Conservation (phyloP, 2,329 filamentous ascomycete genomes). For the Hypoxylon sp. region DNA sequence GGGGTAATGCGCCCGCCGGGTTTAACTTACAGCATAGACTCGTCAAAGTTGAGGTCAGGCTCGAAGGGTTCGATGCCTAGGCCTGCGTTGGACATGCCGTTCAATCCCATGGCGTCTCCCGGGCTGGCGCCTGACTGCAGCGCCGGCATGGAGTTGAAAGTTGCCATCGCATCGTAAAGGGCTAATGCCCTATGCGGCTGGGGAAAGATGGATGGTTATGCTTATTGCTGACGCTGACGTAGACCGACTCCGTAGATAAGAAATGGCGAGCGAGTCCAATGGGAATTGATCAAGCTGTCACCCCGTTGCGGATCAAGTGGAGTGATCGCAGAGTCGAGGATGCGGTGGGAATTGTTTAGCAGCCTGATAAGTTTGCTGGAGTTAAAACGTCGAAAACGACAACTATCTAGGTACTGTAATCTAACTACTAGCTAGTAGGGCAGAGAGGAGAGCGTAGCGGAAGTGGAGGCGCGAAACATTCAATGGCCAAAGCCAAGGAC, state of each 20-base stretch:
- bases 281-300: slow-evolving; percentile 18
- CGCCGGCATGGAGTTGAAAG: slow-evolving; percentile 70
- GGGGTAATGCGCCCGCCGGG: slow-evolving; percentile 26
- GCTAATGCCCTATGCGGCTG: slow-evolving; percentile 44
- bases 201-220: slow-evolving; percentile 27
- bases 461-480: slow-evolving; percentile 43
- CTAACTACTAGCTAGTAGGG: slow-evolving; percentile 19
- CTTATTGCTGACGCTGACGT: slow-evolving; percentile 41
- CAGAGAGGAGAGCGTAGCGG: slow-evolving; percentile 26
- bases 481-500: slow-evolving; percentile 28
- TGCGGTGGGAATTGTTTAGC: slow-evolving; percentile 21
- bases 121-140: slow-evolving; percentile 62
- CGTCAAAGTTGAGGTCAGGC: slow-evolving; percentile 68
- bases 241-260: slow-evolving; percentile 8
- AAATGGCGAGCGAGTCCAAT: slow-evolving; percentile 14
- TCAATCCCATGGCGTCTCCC: slow-evolving; percentile 64
- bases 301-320: slow-evolving; percentile 27
- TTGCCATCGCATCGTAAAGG: slow-evolving; percentile 68
- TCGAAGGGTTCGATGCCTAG: slow-evolving; percentile 68
- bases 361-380: slow-evolving; percentile 26
- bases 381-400: slow-evolving; percentile 18
- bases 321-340: slow-evolving; percentile 25
- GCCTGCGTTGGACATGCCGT: slow-evolving; percentile 55
- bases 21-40: slow-evolving; percentile 67
- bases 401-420: slow-evolving; percentile 17